Conservation (phyloP, 2,329 filamentous ascomycete genomes). For the Cladosporium sp. region DNA sequence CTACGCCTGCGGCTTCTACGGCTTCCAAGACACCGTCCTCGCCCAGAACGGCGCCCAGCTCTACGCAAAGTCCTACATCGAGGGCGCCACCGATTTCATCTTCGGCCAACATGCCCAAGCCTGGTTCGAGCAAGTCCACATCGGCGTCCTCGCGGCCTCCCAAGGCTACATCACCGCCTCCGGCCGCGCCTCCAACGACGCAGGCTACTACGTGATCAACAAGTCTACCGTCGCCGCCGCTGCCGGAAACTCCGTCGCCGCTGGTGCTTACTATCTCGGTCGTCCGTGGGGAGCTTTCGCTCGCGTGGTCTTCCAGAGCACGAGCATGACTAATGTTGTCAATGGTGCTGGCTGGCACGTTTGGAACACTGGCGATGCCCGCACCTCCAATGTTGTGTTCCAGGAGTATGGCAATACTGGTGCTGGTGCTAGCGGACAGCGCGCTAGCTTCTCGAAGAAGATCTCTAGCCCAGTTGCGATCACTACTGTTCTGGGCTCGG, state of each 20-base stretch:
- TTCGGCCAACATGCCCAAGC: constrained; percentile 46
- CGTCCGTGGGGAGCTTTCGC: constrained; percentile 57
- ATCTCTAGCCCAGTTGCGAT: constrained; percentile 47
- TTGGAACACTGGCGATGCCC: constrained; percentile 54
- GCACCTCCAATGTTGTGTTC: constrained; percentile 57
- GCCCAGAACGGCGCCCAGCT: constrained; percentile 54
- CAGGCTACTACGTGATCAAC: constrained; percentile 59
- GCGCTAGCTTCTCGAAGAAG: constrained; percentile 53
- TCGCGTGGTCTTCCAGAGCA: constrained; percentile 55
- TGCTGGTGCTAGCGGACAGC: constrained; percentile 52
- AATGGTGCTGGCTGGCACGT: constrained; percentile 60
- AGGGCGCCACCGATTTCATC: constrained; percentile 62
- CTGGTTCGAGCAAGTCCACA: constrained; percentile 56
- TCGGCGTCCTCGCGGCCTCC: constrained; percentile 48
- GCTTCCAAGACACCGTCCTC: constrained; percentile 61
- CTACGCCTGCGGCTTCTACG: constrained; percentile 56
- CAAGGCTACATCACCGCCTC: constrained; percentile 41
- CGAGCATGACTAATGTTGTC: constrained; percentile 56
- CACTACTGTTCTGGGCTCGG: constrained; percentile 48
- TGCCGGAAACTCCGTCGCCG: constrained; percentile 40
- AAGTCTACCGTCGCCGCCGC: constrained; percentile 52
- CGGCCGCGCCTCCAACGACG: constrained; percentile 45
- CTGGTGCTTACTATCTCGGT: constrained; percentile 53
- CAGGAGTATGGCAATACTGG: constrained; percentile 64
- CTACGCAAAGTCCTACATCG: constrained; percentile 59